A percentile compares a stretch with the other conserved stretches of the same genome.
These are phyloP conservation scores for Metarhizium robertsii DNA, from an alignment of 2,329 filamentous ascomycete genomes.

Conservation along the genomic window DNA sequence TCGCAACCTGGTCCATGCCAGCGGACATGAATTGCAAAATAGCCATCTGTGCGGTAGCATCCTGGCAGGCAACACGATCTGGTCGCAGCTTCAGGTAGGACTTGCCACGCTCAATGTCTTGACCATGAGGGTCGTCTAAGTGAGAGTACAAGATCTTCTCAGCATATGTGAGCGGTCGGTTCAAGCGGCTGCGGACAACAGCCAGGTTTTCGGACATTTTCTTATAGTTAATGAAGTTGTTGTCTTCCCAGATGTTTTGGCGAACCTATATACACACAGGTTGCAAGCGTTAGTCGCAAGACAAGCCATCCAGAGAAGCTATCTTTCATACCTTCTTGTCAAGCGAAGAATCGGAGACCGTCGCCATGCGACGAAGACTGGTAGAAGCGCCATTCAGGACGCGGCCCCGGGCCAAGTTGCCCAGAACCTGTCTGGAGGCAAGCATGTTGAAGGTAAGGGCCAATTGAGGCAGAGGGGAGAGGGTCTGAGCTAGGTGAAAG, in stretches of 20 bases:
- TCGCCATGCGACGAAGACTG: constrained; percentile 66
- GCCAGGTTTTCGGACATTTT: constrained; percentile 98
- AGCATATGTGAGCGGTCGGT: constrained; percentile 86
- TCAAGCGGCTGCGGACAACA: constrained; percentile 81
- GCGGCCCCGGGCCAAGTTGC: constrained; percentile 53
- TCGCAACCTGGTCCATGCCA: constrained; percentile 90
- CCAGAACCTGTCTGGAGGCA: constrained; percentile 62
- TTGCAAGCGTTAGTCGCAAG: background rate
- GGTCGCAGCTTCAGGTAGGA: constrained; percentile 96
- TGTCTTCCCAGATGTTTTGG: constrained; percentile 94
- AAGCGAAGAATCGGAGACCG: constrained; percentile 75
- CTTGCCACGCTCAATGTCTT: constrained; percentile 91
- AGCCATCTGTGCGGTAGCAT: constrained; percentile 99
- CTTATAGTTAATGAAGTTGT: constrained; percentile 98
- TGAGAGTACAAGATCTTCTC: constrained; percentile 99
- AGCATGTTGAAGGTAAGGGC: constrained; percentile 44
- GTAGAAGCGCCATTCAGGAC: constrained; percentile 46
- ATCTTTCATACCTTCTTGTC: constrained; percentile 65
- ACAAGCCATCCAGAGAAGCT: background rate
- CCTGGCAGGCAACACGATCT: constrained; percentile 97
- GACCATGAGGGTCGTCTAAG: constrained; percentile 89
- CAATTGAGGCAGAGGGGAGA: constrained; percentile 24
- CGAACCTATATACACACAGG: constrained; percentile 46
- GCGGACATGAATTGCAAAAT: constrained; percentile 99
- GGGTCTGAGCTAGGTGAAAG: constrained; percentile 13